These are phyloP conservation scores for Batkoa obscura DNA, from an alignment of 371 early-diverging fungal genomes.

Conservation along the genomic window DNA sequence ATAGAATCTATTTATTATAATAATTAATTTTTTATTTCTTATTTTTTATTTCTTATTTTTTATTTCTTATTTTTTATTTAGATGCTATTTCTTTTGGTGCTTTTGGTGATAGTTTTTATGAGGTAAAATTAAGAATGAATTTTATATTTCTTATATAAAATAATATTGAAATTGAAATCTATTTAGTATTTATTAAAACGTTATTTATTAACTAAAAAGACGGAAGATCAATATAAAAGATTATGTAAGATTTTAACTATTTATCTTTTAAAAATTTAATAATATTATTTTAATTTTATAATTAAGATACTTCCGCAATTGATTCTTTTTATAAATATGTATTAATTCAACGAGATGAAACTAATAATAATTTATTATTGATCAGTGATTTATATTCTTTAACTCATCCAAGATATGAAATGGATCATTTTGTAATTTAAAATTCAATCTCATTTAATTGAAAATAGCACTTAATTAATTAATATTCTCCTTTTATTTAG, in stretches of 20 bases:
- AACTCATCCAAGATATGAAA: slow-evolving; percentile 4
- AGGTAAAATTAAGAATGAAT: background rate
- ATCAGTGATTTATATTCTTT: too few relatives aligned
- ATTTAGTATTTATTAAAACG: slow-evolving; percentile 1
- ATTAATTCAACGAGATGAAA: background rate
- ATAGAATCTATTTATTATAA: background rate
- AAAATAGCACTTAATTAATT: background rate
- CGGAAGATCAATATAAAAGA: background rate
- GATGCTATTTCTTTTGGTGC: slow-evolving; percentile 4
- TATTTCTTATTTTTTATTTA: background rate
- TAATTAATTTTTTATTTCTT: background rate
- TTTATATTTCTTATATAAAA: background rate
- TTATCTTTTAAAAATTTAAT: background rate
- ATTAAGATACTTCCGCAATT: background rate
- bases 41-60: too few relatives aligned
- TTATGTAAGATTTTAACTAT: background rate
- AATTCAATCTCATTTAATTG: background rate
- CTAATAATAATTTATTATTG: background rate
- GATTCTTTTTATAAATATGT: background rate
- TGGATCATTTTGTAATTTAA: background rate
- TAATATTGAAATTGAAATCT: too few relatives aligned
- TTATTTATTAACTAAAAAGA: background rate
- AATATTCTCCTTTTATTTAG: background rate
- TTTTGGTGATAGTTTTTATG: slow-evolving; percentile 6
- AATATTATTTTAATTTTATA: too few relatives aligned